These are phyloP conservation scores for Pseudogymnoascus sp. DNA, from an alignment of 2,329 filamentous ascomycete species.

Conservation along the genomic window DNA sequence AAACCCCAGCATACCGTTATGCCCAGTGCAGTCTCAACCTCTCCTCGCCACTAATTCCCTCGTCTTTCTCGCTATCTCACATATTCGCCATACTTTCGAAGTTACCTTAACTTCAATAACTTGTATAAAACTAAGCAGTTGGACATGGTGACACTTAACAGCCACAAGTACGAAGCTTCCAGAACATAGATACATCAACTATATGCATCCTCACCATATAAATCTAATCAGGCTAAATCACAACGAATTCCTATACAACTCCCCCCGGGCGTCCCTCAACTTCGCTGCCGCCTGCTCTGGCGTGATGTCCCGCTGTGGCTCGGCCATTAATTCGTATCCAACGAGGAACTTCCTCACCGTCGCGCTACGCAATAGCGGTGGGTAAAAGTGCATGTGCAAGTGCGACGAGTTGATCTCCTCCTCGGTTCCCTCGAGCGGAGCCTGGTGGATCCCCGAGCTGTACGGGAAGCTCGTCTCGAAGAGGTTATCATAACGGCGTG, in stretches of 20 bases:
- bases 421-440: conserved; percentile 70
- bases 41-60: not conserved
- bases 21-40: not conserved
- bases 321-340: conserved; percentile 91
- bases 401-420: conserved; percentile 84
- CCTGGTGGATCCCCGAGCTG: conserved; percentile 93
- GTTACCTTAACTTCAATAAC: not conserved
- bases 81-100: not conserved
- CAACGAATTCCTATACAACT: conserved; percentile 66
- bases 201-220: not conserved
- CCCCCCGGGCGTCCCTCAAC: conserved; percentile 67
- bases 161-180: not conserved
- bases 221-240: not conserved
- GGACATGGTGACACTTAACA: not conserved
- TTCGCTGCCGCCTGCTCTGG: conserved; percentile 85
- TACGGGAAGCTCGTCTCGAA: conserved; percentile 97
- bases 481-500: conserved; percentile 88
- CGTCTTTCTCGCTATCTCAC: not conserved
- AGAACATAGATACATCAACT: not conserved
- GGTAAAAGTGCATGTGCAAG: conserved; percentile 97
- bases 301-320: conserved; percentile 97
- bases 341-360: conserved; percentile 95
- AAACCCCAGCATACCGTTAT: not conserved
- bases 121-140: not conserved
- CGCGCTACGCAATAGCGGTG: conserved; percentile 81